Conservation (phyloP, 1,284 basidiomycete species). For the Mycosarcoma maydis region DNA sequence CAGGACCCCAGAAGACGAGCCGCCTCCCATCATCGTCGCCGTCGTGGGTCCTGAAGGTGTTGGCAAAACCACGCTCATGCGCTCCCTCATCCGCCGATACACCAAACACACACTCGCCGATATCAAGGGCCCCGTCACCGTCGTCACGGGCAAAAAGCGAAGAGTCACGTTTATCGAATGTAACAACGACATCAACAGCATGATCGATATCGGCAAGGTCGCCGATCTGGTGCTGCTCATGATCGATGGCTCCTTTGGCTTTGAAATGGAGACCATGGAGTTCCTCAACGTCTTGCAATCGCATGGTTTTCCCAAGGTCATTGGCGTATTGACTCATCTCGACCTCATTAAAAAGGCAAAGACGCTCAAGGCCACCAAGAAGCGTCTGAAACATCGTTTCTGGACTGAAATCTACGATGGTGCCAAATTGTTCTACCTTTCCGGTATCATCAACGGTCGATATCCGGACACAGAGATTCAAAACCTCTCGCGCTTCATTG, state of each 20-base stretch:
- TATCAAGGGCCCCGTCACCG: constrained; percentile 91
- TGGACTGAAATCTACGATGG: constrained; percentile 99
- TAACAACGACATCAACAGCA: constrained; percentile 95
- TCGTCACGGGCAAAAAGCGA: constrained; percentile 89
- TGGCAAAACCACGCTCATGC: constrained; percentile 93
- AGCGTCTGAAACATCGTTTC: constrained; percentile 96
- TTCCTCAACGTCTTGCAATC: constrained; percentile 96
- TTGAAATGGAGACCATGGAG: constrained; percentile 99
- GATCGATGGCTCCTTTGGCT: constrained; percentile 97
- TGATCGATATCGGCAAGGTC: constrained; percentile 97
- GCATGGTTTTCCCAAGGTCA: constrained; percentile 98
- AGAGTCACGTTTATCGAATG: constrained; percentile 96
- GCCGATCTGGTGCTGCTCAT: constrained; percentile 95
- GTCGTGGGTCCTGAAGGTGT: constrained; percentile 95
- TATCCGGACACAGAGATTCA: constrained; percentile 97
- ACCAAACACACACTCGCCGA: constrained; percentile 93
- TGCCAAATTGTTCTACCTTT: constrained; percentile 97
- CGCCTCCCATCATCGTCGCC: constrained; percentile 95
- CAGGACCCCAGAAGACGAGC: constrained; percentile 82
- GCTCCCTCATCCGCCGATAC: constrained; percentile 88
- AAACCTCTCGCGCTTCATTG: constrained; percentile 90
- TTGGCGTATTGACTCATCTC: constrained; percentile 93
- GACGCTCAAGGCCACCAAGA: constrained; percentile 89
- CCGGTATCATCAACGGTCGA: constrained; percentile 95
- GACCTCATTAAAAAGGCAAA: constrained; percentile 95